Conservation (phyloP, 768 basidiomycete species). For the Hypsizygus marmoreus region DNA sequence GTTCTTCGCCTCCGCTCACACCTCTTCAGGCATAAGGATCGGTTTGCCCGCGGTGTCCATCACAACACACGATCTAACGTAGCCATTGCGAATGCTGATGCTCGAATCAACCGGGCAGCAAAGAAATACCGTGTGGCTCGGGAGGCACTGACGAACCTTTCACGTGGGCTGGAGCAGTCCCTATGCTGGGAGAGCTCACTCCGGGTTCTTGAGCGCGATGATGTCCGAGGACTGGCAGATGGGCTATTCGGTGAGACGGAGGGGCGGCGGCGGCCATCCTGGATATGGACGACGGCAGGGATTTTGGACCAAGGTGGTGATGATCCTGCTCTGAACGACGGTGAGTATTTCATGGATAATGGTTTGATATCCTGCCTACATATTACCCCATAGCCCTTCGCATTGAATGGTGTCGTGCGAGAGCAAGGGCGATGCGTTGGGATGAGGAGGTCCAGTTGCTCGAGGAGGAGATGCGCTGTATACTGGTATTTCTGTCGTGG, state of each 20-base stretch:
- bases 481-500: conserved; percentile 6
- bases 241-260: conserved; percentile 3
- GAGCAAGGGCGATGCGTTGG: conserved; percentile 10
- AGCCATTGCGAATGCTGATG: background rate
- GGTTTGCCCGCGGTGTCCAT: background rate
- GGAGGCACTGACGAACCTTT: background rate
- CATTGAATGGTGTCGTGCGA: too few relatives aligned
- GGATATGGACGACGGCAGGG: background rate
- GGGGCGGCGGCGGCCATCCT: background rate
- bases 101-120: background rate
- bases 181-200: background rate
- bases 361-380: too few relatives aligned
- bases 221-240: background rate
- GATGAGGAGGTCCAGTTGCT: conserved; percentile 12
- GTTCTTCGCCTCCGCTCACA: conserved; percentile 3
- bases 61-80: conserved; percentile 1
- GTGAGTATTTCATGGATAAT: background rate
- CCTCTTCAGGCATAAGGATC: conserved; percentile 14
- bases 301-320: background rate
- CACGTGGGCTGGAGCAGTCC: background rate
- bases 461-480: conserved; percentile 10
- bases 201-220: background rate
- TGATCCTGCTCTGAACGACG: background rate
- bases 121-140: conserved; percentile 4
- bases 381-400: background rate